Evolutionary conservation across 306 rosid species (phyloP), one percentile per base, ranked within the genome.

Genomic region (Mucuna pruriens): DNA sequence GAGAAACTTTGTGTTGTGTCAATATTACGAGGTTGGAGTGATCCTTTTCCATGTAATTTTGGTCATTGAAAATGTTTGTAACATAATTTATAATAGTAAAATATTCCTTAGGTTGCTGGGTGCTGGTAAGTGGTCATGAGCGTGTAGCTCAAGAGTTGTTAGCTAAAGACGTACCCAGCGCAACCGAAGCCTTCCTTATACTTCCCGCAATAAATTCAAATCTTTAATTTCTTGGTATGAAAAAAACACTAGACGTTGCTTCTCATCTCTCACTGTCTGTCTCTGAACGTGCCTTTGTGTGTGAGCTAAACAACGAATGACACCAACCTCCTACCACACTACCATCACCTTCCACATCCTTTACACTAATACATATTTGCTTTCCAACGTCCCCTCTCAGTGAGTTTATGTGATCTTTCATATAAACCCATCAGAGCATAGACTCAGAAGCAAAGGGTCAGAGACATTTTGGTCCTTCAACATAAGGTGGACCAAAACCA

Each of bases 171-270:
- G 92, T 87, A 69, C 25, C 79, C 80, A 3, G 61, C 83, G 72
- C 90, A 93, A 88, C 98, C 83, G 84, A 84, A 90, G 51, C 85
- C 82, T 95, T 88, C 90, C 98, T 89, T 93, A 52, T 62, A 91
- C 80, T 93, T 93, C 89, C 93, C 86, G 97, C 97, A 93, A 95
- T 73, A 83, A 84, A 66, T 90, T 88, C 71, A 85, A 86, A 81
- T 49, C 54, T 80, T 45, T 73, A 17, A 23, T 45, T 68, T 17
- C 61, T 65, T 75, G 34, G 15, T 71, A 84, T 76, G 69, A 78
- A 73, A 77, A 54, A 42, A 13, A 65, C 81, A 77, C 46, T n/a
- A 55, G 77, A 86, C 86, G 51, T 91, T 87, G 88, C 94, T 91
- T 89, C 88, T 80, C 85, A 85, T 84, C 90, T 83, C 83, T 85